These are phyloP conservation scores for Penicillium sclerotigenum DNA, from an alignment of 2,329 filamentous ascomycete species.

Conservation along the genomic window DNA sequence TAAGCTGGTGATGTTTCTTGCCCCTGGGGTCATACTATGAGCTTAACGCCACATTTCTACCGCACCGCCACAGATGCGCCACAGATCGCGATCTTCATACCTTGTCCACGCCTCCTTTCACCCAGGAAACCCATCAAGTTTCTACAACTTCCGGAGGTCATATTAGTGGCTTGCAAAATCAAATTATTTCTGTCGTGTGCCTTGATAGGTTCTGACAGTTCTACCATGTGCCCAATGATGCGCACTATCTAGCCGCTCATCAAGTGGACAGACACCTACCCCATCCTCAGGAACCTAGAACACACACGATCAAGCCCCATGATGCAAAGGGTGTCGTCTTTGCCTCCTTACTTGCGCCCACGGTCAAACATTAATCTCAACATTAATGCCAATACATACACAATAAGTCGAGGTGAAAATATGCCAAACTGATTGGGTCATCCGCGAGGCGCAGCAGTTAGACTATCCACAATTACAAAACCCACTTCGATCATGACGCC, in stretches of 20 bases:
- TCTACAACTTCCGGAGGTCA: too few species aligned
- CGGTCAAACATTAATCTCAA: neutral
- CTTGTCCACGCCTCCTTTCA: neutral
- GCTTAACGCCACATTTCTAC: neutral
- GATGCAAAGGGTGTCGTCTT: neutral
- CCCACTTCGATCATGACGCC: neutral
- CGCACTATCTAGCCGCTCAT: neutral
- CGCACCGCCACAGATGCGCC: constrained; percentile 4
- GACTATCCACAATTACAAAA: neutral
- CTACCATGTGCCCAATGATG: neutral
- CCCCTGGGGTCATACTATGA: neutral
- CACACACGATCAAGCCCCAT: neutral
- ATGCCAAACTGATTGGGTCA: neutral
- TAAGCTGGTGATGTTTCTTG: neutral
- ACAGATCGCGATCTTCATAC: neutral
- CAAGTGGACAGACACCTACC: constrained; percentile 2
- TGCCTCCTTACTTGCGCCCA: constrained; percentile 1
- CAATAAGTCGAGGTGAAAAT: neutral
- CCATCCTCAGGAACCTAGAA: neutral
- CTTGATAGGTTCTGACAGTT: neutral
- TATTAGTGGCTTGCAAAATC: neutral
- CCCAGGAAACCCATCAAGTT: neutral
- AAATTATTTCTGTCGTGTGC: neutral
- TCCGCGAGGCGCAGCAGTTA: neutral
- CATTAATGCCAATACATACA: neutral